These are phyloP conservation scores for Phytopythium mirpurense DNA, from an alignment of 352 stramenopile species.

Conservation along the genomic window DNA sequence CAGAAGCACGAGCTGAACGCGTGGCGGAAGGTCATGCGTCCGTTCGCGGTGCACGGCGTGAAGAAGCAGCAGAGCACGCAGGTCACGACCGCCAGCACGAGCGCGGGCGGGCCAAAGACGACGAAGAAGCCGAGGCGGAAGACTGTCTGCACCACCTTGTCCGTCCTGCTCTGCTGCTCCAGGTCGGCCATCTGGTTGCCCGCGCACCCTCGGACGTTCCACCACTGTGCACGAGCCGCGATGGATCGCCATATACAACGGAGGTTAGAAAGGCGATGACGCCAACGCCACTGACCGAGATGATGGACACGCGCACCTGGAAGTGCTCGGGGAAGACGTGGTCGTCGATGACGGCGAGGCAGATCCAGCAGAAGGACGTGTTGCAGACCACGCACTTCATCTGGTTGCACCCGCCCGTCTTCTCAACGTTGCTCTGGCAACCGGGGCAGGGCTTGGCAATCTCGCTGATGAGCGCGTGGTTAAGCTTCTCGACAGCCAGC, in stretches of 20 bases:
- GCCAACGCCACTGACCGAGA: not conserved
- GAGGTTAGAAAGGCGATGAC: too few relatives aligned
- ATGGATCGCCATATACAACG: too few relatives aligned
- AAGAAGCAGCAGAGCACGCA: slow-evolving; percentile 62
- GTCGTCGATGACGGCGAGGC: slow-evolving; percentile 73
- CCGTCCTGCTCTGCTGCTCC: slow-evolving; percentile 31
- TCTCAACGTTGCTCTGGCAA: slow-evolving; percentile 88
- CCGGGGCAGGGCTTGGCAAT: slow-evolving; percentile 84
- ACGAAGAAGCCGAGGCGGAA: slow-evolving; percentile 56
- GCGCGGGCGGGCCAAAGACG: slow-evolving; percentile 54
- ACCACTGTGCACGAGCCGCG: slow-evolving; percentile 55
- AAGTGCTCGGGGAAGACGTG: slow-evolving; percentile 86
- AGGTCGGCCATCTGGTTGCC: slow-evolving; percentile 69
- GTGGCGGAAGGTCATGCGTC: slow-evolving; percentile 38
- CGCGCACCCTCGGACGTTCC: slow-evolving; percentile 68
- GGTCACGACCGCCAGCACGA: slow-evolving; percentile 52
- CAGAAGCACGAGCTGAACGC: slow-evolving; percentile 66
- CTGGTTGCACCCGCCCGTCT: slow-evolving; percentile 89
- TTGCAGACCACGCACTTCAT: slow-evolving; percentile 85
- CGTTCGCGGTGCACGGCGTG: slow-evolving; percentile 42
- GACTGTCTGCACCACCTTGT: slow-evolving; percentile 29
- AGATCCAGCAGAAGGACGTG: slow-evolving; percentile 90
- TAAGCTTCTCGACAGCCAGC: slow-evolving; percentile 81
- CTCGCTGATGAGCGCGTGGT: slow-evolving; percentile 68
- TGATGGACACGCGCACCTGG: slow-evolving; percentile 24